Conservation (phyloP, 148 eudicot genomes). For the Chenopodium quinoa region DNA sequence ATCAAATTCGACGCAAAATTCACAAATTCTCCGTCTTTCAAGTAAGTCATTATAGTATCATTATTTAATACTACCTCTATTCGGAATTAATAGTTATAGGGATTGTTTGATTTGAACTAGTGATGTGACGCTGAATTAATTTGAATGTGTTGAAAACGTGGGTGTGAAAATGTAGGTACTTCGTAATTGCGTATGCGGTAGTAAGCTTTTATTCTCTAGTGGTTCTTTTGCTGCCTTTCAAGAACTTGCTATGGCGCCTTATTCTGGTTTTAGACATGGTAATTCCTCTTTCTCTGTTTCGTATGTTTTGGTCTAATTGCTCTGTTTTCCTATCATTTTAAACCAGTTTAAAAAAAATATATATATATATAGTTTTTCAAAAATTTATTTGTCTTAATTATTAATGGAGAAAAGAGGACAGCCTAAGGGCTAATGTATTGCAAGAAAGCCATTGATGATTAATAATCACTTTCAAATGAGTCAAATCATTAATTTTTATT, state of each 20-base stretch:
- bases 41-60: constrained; percentile 37
- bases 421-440: too few relatives aligned
- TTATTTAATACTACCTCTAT: neutral
- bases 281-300: neutral
- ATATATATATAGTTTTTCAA: too few relatives aligned
- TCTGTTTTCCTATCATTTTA: neutral
- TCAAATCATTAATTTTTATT: too few relatives aligned
- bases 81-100: neutral
- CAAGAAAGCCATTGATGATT: too few relatives aligned
- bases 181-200: constrained; percentile 29
- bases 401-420: too few relatives aligned
- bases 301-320: neutral
- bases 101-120: too few relatives aligned
- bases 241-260: constrained; percentile 42
- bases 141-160: neutral
- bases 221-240: constrained; percentile 31
- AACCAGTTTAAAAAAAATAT: too few relatives aligned
- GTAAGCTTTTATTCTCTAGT: constrained; percentile 32
- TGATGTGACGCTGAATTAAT: too few relatives aligned
- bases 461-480: too few relatives aligned
- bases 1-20: constrained; percentile 72
- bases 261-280: constrained; percentile 36
- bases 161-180: constrained; percentile 29
- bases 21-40: constrained; percentile 64
- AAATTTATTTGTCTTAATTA: too few relatives aligned